A percentile compares a stretch with the other conserved stretches of the same genome.
Conservation (phyloP, 2,329 filamentous ascomycete species). For the Trichoderma koningiopsis region DNA sequence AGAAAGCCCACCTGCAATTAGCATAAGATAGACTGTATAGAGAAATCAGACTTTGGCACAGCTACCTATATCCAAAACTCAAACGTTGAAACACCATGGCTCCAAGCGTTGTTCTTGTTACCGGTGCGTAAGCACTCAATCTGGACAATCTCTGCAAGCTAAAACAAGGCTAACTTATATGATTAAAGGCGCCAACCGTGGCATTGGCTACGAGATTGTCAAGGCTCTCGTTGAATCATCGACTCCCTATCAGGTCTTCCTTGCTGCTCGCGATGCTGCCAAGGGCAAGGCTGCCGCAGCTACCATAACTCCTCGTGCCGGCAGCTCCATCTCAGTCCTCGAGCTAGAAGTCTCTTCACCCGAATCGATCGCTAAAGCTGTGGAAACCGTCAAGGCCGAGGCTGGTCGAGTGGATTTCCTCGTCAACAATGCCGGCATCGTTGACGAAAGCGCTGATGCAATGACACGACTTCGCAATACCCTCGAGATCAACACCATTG, state of each 20-base stretch:
- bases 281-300: slow-evolving; percentile 48
- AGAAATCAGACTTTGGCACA: neutral
- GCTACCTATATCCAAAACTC: neutral
- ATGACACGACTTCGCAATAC: slow-evolving; percentile 31
- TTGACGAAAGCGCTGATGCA: slow-evolving; percentile 46
- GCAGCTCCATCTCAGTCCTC: slow-evolving; percentile 48
- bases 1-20: neutral
- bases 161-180: neutral
- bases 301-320: slow-evolving; percentile 59
- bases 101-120: slow-evolving; percentile 31
- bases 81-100: neutral
- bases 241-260: slow-evolving; percentile 42
- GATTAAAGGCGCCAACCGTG: slow-evolving; percentile 45
- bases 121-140: slow-evolving; percentile 31
- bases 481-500: slow-evolving; percentile 49
- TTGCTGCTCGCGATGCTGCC: slow-evolving; percentile 39
- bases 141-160: neutral
- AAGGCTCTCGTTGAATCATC: slow-evolving; percentile 38
- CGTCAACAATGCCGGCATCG: slow-evolving; percentile 42
- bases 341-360: slow-evolving; percentile 33
- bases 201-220: slow-evolving; percentile 50
- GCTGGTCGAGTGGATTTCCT: slow-evolving; percentile 43
- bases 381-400: slow-evolving; percentile 26
- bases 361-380: slow-evolving; percentile 31
- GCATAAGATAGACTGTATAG: neutral